phyloP scores from a whole-genome alignment of 345 rosid genomes.

The Trapa bicornis region DNA sequence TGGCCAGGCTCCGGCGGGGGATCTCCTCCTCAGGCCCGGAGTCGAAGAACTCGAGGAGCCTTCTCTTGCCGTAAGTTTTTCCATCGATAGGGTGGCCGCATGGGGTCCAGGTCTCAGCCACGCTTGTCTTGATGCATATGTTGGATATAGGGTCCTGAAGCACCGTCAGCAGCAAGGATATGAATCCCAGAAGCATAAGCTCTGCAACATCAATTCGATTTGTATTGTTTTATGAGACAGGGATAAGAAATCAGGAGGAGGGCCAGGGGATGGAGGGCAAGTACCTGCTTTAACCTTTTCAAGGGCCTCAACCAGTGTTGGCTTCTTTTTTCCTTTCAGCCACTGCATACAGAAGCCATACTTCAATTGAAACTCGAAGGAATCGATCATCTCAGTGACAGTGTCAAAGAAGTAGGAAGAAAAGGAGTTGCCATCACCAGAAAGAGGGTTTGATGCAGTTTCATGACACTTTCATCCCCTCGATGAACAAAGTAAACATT shows the following conservation, averaged over 20 bases:
- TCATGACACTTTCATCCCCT: too few relatives aligned
- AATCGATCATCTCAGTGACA: too few relatives aligned
- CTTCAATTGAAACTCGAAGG: too few relatives aligned
- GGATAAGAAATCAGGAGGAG: background rate
- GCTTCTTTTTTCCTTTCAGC: conserved; percentile 39
- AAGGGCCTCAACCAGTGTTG: conserved; percentile 63
- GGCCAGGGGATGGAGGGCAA: background rate
- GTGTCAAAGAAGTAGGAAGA: too few relatives aligned
- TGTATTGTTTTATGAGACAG: background rate
- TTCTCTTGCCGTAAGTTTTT: conserved; percentile 19
- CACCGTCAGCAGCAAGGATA: conserved; percentile 65
- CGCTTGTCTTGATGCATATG: conserved; percentile 40
- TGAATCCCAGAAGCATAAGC: conserved; percentile 79
- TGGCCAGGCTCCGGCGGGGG: conserved; percentile 40
- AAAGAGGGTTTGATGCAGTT: too few relatives aligned
- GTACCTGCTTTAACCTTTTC: conserved; percentile 77
- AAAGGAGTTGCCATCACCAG: too few relatives aligned
- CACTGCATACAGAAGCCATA: conserved; percentile 26
- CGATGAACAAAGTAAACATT: too few relatives aligned
- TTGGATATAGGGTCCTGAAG: conserved; percentile 30
- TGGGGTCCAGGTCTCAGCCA: conserved; percentile 60
- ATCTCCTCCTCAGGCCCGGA: conserved; percentile 10
- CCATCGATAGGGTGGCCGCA: conserved; percentile 12
- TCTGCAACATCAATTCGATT: conserved; percentile 23
- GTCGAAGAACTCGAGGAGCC: conserved; percentile 21